Evolutionary conservation across 345 rosid species (phyloP).

Genomic region (Brassica nigra): DNA sequence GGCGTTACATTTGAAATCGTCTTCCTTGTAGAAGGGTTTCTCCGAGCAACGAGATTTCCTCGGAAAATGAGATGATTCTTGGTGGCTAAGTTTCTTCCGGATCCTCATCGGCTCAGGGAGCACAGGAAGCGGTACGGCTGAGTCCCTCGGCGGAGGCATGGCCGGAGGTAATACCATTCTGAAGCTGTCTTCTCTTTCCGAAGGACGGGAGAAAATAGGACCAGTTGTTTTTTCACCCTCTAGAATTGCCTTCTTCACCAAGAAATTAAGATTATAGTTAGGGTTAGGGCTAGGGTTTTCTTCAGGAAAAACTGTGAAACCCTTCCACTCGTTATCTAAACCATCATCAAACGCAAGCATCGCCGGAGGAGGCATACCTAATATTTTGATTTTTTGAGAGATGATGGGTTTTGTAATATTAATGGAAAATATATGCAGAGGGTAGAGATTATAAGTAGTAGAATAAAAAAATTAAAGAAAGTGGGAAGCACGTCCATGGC

Average conservation of each 20-base stretch:
- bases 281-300: constrained; percentile 23
- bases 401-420: constrained; percentile 3
- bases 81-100: constrained; percentile 51
- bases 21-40: constrained; percentile 25
- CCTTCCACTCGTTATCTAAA: constrained; percentile 37
- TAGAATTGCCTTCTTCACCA: constrained; percentile 32
- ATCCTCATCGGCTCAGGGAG: constrained; percentile 26
- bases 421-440: constrained; percentile 14
- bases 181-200: constrained; percentile 42
- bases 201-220: constrained; percentile 28
- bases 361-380: constrained; percentile 37
- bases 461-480: not conserved
- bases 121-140: constrained; percentile 40
- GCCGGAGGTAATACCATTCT: constrained; percentile 51
- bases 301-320: constrained; percentile 23
- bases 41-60: not conserved
- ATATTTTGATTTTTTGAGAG: not conserved
- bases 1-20: constrained; percentile 68
- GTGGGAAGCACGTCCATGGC: constrained; percentile 38
- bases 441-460: constrained; percentile 26
- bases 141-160: constrained; percentile 38
- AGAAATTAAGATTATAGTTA: constrained; percentile 21
- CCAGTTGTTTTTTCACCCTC: constrained; percentile 15
- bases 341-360: constrained; percentile 35
- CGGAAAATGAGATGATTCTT: constrained; percentile 10